These are phyloP conservation scores for Rhizopus delemar DNA, from an alignment of 371 early-diverging fungal species.

Conservation along the genomic window DNA sequence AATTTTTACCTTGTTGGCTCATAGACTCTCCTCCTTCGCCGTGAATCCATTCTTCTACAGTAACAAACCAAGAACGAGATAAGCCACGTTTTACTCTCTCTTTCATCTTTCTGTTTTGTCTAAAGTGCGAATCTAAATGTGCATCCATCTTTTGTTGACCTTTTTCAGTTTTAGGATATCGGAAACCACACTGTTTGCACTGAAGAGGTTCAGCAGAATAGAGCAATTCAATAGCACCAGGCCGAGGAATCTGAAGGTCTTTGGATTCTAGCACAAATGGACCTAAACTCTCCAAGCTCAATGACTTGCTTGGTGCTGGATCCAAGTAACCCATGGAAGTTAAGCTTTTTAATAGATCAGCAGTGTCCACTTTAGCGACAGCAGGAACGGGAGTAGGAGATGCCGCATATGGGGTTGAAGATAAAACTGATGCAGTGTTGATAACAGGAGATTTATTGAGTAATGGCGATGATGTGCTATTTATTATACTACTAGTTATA, in stretches of 20 bases:
- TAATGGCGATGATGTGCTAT: background rate
- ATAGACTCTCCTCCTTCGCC: slow-evolving; percentile 50
- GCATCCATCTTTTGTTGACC: slow-evolving; percentile 76
- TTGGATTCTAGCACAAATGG: slow-evolving; percentile 44
- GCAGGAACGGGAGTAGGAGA: background rate
- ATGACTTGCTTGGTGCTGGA: slow-evolving; percentile 7
- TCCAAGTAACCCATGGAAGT: slow-evolving; percentile 41
- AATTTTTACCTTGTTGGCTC: slow-evolving; percentile 45
- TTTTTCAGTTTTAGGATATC: slow-evolving; percentile 69
- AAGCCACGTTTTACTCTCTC: slow-evolving; percentile 74
- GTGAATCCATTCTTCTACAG: slow-evolving; percentile 62
- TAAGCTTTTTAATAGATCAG: slow-evolving; percentile 39
- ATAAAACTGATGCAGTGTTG: slow-evolving; percentile 7
- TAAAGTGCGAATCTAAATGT: slow-evolving; percentile 94
- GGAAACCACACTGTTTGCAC: slow-evolving; percentile 91
- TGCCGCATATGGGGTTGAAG: background rate
- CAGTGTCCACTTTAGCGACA: slow-evolving; percentile 23
- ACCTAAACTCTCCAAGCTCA: slow-evolving; percentile 17
- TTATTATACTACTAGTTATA: background rate
- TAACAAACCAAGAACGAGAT: slow-evolving; percentile 86
- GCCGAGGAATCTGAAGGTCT: slow-evolving; percentile 51
- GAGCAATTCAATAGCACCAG: slow-evolving; percentile 64
- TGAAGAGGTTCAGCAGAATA: slow-evolving; percentile 77
- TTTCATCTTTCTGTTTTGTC: slow-evolving; percentile 83
- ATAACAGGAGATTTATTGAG: slow-evolving; percentile 10